Percentiles rank a stretch among this genome's conserved stretches.
Conservation (phyloP, 2,329 filamentous ascomycete genomes). For the Colletotrichum karsti region DNA sequence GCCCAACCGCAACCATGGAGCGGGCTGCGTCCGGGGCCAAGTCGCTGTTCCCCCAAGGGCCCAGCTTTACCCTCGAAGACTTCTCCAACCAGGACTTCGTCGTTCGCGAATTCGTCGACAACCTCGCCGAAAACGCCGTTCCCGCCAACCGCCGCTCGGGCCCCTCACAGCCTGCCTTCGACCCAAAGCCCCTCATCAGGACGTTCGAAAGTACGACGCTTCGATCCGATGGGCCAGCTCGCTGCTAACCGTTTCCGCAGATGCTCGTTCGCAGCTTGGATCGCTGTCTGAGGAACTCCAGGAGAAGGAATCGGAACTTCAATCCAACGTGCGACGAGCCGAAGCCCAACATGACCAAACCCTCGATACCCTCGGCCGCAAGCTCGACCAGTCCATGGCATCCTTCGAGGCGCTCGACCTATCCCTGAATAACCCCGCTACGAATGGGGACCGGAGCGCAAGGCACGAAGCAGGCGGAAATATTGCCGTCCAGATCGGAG, state of each 20-base stretch:
- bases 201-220: constrained; percentile 79
- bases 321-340: constrained; percentile 88
- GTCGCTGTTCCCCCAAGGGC: constrained; percentile 79
- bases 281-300: constrained; percentile 85
- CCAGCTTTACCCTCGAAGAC: constrained; percentile 87
- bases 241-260: constrained; percentile 47
- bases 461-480: constrained; percentile 76
- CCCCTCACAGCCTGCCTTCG: constrained; percentile 73
- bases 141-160: constrained; percentile 83
- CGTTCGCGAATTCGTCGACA: constrained; percentile 96
- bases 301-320: constrained; percentile 87
- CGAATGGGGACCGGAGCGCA: constrained; percentile 46
- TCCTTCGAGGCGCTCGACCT: constrained; percentile 92
- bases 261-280: constrained; percentile 73
- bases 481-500: constrained; percentile 92
- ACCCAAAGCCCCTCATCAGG: constrained; percentile 95
- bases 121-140: constrained; percentile 84
- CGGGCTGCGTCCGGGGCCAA: constrained; percentile 60
- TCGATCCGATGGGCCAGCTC: background rate
- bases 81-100: constrained; percentile 94
- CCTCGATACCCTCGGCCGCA: constrained; percentile 84
- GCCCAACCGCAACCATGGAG: constrained; percentile 45
- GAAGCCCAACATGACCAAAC: constrained; percentile 94
- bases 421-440: constrained; percentile 71
- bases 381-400: constrained; percentile 90